Percentiles rank a stretch among this genome's conserved stretches.
phyloP scores from a whole-genome alignment of 2,329 filamentous ascomycete genomes.

The Colletotrichum truncatum region DNA sequence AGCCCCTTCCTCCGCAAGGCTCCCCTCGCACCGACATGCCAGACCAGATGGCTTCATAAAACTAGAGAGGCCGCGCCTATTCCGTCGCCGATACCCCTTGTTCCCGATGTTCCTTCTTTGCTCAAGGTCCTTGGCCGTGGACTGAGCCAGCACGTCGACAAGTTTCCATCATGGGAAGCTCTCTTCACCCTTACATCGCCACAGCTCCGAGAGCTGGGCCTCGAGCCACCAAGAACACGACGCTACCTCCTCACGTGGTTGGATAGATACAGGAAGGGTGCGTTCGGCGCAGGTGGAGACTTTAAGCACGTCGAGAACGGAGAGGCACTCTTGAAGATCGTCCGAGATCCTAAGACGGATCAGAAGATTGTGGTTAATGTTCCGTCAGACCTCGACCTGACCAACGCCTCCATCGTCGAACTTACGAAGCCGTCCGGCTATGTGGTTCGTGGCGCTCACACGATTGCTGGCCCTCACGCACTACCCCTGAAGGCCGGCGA shows the following conservation, averaged over 20 bases:
- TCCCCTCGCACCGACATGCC: slow-evolving; percentile 40
- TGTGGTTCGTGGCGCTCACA: slow-evolving; percentile 72
- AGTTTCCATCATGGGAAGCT: slow-evolving; percentile 90
- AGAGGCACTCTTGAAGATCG: slow-evolving; percentile 59
- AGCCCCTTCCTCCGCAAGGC: slow-evolving; percentile 27
- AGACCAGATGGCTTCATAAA: slow-evolving; percentile 55
- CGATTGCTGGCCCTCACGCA: slow-evolving; percentile 80
- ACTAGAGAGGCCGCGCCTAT: slow-evolving; percentile 50
- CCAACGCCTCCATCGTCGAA: slow-evolving; percentile 41
- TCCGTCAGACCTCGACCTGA: slow-evolving; percentile 51
- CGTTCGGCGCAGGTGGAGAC: slow-evolving; percentile 85
- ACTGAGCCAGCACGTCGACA: slow-evolving; percentile 82
- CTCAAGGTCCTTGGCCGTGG: slow-evolving; percentile 90
- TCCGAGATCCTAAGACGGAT: slow-evolving; percentile 50
- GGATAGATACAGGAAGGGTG: slow-evolving; percentile 81
- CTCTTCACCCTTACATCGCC: slow-evolving; percentile 83
- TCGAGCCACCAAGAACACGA: slow-evolving; percentile 85
- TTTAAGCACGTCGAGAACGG: slow-evolving; percentile 74
- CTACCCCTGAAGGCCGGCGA: slow-evolving; percentile 72
- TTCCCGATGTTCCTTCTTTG: slow-evolving; percentile 87
- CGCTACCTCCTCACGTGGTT: slow-evolving; percentile 90
- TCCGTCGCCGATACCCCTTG: slow-evolving; percentile 82
- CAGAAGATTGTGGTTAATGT: slow-evolving; percentile 65
- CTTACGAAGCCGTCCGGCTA: slow-evolving; percentile 58
- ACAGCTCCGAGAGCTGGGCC: slow-evolving; percentile 83